Base-by-base conservation (phyloP, 805 yeast genomes). In the Naumovozyma baii region DNA sequence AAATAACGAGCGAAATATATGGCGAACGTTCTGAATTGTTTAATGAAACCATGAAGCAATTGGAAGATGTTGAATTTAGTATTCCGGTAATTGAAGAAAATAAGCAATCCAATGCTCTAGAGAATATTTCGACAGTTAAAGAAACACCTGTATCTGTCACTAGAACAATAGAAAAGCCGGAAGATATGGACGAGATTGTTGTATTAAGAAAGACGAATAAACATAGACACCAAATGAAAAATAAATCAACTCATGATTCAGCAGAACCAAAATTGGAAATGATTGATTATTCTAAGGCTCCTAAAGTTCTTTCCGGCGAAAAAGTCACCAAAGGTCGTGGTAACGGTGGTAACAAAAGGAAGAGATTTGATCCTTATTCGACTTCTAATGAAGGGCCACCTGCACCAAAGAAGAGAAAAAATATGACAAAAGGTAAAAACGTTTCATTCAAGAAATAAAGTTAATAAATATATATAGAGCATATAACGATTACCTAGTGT, bases 361-460 rank as follows among this genome's bases (percentile, higher is more conserved):
- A 70, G 49, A 60, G 70, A 7, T 80, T 74, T 46, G 80, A 80
- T 59, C 86, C 87, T 3, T 80, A 77, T 46, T 56, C 69, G 15
- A 66, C 64, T 34, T 64, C 61, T 4, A 60, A 67, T 19, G 47
- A 67, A 14, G 82, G 78, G 1, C 81, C 81, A 7, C 62, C 61
- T 47, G 69, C 72, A n/a, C 70, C 73, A 5, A 77, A 73, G 59
- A 73, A 66, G 45, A 52, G 55, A 34, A 49, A 40, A 25, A 48
- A 49, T 28, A 37, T 42, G 14, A 49, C 54, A 3, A 50, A 44
- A 34, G 59, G 57, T 29, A 54, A 50, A 30, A 60, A 54, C 33
- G 49, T 50, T 9, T 53, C 63, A 8, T 58, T 55, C 36, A 57
- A 57, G 34, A 47, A 46, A 37, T 57, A 47, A 48, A 22, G 26